Conservation (phyloP, 2,329 filamentous ascomycete species). For the Pyricularia sp. region DNA sequence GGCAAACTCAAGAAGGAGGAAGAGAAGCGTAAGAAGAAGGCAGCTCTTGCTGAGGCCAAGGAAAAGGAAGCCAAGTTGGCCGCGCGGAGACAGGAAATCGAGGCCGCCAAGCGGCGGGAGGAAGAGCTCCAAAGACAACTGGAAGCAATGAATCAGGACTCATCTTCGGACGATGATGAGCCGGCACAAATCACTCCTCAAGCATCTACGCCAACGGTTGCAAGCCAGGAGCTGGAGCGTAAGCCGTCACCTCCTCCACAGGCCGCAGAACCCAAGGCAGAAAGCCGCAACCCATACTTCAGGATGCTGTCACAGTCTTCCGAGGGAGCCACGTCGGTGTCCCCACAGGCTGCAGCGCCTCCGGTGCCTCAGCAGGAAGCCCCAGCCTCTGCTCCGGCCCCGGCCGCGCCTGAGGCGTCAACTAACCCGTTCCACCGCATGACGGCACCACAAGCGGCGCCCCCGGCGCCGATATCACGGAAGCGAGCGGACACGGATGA, state of each 20-base stretch:
- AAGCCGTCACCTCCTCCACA: slow-evolving; percentile 37
- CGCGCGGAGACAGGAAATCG: slow-evolving; percentile 81
- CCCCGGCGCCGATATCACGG: slow-evolving; percentile 42
- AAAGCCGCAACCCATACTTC: slow-evolving; percentile 93
- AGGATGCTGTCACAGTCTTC: slow-evolving; percentile 70
- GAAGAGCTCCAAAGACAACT: slow-evolving; percentile 82
- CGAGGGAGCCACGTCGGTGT: slow-evolving; percentile 32
- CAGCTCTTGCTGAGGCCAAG: slow-evolving; percentile 74
- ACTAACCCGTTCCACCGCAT: slow-evolving; percentile 95
- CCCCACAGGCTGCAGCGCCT: slow-evolving; percentile 29
- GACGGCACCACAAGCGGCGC: slow-evolving; percentile 48
- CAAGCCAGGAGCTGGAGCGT: slow-evolving; percentile 45
- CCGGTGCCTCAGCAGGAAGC: slow-evolving; percentile 31
- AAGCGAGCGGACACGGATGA: slow-evolving; percentile 48
- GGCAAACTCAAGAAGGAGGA: slow-evolving; percentile 95
- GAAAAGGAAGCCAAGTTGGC: slow-evolving; percentile 81
- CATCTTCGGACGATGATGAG: slow-evolving; percentile 65
- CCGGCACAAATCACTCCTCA: slow-evolving; percentile 59
- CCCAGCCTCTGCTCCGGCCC: slow-evolving; percentile 24
- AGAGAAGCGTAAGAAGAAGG: slow-evolving; percentile 88
- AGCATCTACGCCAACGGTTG: slow-evolving; percentile 47
- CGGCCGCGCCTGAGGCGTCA: slow-evolving; percentile 47
- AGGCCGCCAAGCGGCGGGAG: slow-evolving; percentile 83
- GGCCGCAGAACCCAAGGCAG: slow-evolving; percentile 40
- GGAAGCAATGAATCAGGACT: slow-evolving; percentile 63